Conservation (phyloP, 805 yeast species). For the Metschnikowia koreensis region DNA sequence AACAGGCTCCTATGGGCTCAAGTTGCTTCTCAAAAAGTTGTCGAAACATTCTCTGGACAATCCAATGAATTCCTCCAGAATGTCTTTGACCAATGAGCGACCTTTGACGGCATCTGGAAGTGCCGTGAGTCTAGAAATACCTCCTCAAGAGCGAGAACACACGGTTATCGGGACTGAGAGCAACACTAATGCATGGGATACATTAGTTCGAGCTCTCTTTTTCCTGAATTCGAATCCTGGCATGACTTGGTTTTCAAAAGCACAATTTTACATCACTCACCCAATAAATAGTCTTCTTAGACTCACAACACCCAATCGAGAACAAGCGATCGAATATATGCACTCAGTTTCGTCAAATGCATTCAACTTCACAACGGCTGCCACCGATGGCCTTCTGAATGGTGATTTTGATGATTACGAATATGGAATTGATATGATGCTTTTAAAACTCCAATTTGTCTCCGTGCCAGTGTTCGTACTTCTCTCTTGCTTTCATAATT, state of each 20-base stretch:
- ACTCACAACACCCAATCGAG: slow-evolving; percentile 19
- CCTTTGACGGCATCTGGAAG: slow-evolving; percentile 6
- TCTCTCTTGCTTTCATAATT: slow-evolving; percentile 4
- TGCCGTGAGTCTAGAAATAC: neutral
- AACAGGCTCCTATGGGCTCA: slow-evolving; percentile 34
- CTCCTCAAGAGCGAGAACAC: neutral
- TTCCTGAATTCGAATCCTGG: slow-evolving; percentile 8
- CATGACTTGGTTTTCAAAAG: slow-evolving; percentile 1
- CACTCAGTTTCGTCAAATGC: slow-evolving; percentile 10
- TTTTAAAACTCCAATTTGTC: slow-evolving; percentile 11
- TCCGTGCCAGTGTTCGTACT: slow-evolving; percentile 7
- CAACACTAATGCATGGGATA: neutral
- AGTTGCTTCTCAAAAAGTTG: slow-evolving; percentile 32
- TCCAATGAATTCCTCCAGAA: neutral
- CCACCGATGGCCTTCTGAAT: neutral
- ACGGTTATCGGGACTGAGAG: neutral
- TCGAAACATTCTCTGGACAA: slow-evolving; percentile 23
- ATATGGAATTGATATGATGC: slow-evolving; percentile 7
- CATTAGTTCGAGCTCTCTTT: slow-evolving; percentile 5
- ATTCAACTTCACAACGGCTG: slow-evolving; percentile 12
- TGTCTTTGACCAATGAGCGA: slow-evolving; percentile 9
- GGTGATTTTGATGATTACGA: slow-evolving; percentile 5
- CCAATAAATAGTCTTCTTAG: slow-evolving; percentile 15
- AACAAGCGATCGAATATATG: slow-evolving; percentile 14
- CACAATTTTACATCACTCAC: slow-evolving; percentile 4